Conservation (phyloP, 768 basidiomycete genomes). For the Agaricus subrufescens region DNA sequence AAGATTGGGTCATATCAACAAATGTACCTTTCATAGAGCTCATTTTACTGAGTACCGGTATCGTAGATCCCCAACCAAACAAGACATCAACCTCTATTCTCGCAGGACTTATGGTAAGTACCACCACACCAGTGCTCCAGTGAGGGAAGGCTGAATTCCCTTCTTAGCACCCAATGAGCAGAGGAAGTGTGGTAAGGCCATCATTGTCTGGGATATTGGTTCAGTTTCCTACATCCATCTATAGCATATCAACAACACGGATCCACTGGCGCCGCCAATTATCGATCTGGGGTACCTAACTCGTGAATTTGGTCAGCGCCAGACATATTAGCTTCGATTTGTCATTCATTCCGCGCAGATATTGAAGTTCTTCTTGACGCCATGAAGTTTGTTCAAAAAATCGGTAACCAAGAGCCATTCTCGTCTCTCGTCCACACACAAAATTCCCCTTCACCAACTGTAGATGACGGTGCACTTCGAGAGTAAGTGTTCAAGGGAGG, state of each 20-base stretch:
- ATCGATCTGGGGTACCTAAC: not conserved
- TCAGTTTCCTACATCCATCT: not conserved
- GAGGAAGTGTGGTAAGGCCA: conserved; percentile 8
- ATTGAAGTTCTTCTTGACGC: not conserved
- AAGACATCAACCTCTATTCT: not conserved
- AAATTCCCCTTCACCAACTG: not conserved
- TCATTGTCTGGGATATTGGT: not conserved
- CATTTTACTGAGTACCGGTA: not conserved
- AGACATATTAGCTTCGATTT: too few species aligned
- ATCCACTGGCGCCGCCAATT: not conserved
- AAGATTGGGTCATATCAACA: too few species aligned
- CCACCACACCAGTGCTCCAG: not conserved
- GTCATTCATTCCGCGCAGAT: not conserved
- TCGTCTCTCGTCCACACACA: not conserved
- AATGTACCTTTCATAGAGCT: not conserved
- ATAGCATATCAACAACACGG: not conserved
- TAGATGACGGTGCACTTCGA: not conserved
- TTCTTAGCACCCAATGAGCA: conserved; percentile 9
- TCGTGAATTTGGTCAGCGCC: not conserved
- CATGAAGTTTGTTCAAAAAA: not conserved
- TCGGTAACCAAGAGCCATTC: not conserved
- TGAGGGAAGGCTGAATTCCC: not conserved
- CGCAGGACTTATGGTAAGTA: conserved; percentile 2
- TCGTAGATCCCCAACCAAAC: not conserved
- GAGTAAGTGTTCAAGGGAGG: not conserved